A percentile compares a stretch with the other conserved stretches of the same genome.
Conservation (phyloP, 306 rosid genomes). For the Cercis canadensis region DNA sequence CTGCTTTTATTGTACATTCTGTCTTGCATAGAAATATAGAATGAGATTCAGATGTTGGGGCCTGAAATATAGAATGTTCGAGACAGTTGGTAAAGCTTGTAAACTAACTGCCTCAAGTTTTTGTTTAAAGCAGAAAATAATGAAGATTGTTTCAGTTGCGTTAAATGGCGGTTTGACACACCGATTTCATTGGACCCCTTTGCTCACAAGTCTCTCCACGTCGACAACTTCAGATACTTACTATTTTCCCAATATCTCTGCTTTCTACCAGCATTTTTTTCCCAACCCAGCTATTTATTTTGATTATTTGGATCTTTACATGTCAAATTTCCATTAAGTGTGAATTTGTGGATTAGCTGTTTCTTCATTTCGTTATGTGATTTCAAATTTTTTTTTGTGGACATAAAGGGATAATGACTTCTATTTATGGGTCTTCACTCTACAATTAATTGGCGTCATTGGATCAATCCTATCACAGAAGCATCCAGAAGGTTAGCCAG, state of each 20-base stretch:
- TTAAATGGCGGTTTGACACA: slow-evolving; percentile 25
- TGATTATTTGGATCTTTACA: background rate
- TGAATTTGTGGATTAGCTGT: slow-evolving; percentile 20
- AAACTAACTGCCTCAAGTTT: background rate
- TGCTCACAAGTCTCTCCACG: slow-evolving; percentile 43
- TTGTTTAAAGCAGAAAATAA: slow-evolving; percentile 36
- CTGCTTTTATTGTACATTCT: too few species aligned
- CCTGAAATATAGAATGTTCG: too few species aligned
- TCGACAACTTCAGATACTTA: slow-evolving; percentile 38
- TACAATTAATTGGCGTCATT: too few species aligned
- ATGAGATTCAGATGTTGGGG: too few species aligned
- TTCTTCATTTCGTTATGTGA: slow-evolving; percentile 6
- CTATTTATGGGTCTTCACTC: too few species aligned
- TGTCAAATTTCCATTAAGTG: background rate
- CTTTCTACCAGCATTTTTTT: slow-evolving; percentile 10
- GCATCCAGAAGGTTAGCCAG: too few species aligned
- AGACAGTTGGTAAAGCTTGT: background rate
- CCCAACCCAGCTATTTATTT: slow-evolving; percentile 14
- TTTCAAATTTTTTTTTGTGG: background rate
- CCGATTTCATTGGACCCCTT: slow-evolving; percentile 27
- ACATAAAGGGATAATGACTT: too few species aligned
- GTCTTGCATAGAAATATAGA: too few species aligned
- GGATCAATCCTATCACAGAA: too few species aligned
- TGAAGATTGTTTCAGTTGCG: slow-evolving; percentile 45
- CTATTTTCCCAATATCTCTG: background rate